A percentile compares a stretch with the other conserved stretches of the same genome.
Evolutionary conservation across 2,329 filamentous ascomycete genomes (phyloP).

Genomic region (Hypoxylon sp.): DNA sequence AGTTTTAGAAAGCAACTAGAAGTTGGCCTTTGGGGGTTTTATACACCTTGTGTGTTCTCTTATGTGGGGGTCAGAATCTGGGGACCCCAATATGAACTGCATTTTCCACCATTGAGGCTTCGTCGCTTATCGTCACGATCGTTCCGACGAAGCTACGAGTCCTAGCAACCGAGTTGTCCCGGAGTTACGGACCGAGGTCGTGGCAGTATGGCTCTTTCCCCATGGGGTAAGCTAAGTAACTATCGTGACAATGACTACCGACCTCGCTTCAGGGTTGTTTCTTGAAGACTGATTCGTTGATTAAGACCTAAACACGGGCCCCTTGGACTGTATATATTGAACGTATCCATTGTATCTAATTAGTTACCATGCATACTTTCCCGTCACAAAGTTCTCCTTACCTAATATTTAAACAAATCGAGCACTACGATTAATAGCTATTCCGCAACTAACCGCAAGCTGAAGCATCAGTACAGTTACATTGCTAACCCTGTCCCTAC

Average conservation of each 20-base stretch:
- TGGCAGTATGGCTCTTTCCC: conserved; percentile 6
- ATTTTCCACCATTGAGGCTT: conserved; percentile 39
- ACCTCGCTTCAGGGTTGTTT: neutral
- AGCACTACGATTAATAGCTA: neutral
- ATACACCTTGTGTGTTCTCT: conserved; percentile 17
- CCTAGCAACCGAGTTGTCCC: conserved; percentile 8
- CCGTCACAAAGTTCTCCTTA: neutral
- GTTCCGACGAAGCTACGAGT: conserved; percentile 18
- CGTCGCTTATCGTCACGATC: conserved; percentile 27
- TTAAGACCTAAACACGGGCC: neutral
- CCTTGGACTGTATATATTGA: neutral
- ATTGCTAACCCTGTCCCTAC: neutral
- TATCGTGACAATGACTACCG: conserved; percentile 13
- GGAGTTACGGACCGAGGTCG: conserved; percentile 22
- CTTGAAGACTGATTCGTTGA: neutral
- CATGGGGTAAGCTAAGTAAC: conserved; percentile 16
- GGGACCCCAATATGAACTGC: conserved; percentile 24
- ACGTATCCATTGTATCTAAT: neutral
- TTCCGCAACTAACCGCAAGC: neutral
- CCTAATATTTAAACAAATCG: neutral
- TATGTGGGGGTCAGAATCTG: conserved; percentile 31
- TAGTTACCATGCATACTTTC: neutral
- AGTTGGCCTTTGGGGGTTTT: conserved; percentile 11
- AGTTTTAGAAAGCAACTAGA: conserved; percentile 6
- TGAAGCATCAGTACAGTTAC: neutral